phyloP scores from a whole-genome alignment of 1,284 basidiomycete genomes.

The Agroathelia rolfsii region DNA sequence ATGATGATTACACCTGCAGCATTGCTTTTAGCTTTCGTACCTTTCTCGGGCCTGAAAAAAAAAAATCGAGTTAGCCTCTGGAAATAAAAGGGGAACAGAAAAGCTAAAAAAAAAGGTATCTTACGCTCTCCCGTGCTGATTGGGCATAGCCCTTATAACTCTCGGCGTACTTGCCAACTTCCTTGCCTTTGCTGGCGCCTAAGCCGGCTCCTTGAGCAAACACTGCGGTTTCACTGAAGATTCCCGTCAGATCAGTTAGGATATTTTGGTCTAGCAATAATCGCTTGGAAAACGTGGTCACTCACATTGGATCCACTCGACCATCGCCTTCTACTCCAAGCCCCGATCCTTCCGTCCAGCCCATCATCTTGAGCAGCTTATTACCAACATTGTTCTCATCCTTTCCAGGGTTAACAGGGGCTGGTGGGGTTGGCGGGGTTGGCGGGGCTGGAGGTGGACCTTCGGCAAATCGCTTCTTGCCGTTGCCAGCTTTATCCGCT shows the following conservation, averaged over 20 bases:
- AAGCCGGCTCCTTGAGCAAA: constrained; percentile 82
- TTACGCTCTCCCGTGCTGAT: constrained; percentile 57
- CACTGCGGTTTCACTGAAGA: constrained; percentile 61
- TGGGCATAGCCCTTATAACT: constrained; percentile 65
- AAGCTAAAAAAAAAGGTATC: constrained; percentile 11
- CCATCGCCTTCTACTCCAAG: constrained; percentile 75
- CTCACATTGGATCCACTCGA: constrained; percentile 72
- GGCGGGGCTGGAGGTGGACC: constrained; percentile 45
- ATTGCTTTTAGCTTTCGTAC: constrained; percentile 20
- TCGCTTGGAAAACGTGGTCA: constrained; percentile 24
- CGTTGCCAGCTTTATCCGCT: constrained; percentile 14
- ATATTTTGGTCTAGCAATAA: constrained; percentile 5
- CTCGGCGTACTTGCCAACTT: constrained; percentile 67
- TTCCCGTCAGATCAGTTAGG: constrained; percentile 17
- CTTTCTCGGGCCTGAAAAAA: constrained; percentile 24
- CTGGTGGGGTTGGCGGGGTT: constrained; percentile 51
- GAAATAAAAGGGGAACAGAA: constrained; percentile 1
- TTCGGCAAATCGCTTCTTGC: constrained; percentile 45
- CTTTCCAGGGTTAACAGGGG: constrained; percentile 54
- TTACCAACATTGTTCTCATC: constrained; percentile 83
- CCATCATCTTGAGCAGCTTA: constrained; percentile 90
- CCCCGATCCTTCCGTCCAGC: constrained; percentile 86
- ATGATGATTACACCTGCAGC: no score
- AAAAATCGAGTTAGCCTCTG: constrained; percentile 6
- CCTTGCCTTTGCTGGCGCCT: constrained; percentile 81